Evolutionary conservation across 1,284 basidiomycete genomes (phyloP), one percentile per base, ranked within the genome.

Genomic region (Pseudozyma sp.): DNA sequence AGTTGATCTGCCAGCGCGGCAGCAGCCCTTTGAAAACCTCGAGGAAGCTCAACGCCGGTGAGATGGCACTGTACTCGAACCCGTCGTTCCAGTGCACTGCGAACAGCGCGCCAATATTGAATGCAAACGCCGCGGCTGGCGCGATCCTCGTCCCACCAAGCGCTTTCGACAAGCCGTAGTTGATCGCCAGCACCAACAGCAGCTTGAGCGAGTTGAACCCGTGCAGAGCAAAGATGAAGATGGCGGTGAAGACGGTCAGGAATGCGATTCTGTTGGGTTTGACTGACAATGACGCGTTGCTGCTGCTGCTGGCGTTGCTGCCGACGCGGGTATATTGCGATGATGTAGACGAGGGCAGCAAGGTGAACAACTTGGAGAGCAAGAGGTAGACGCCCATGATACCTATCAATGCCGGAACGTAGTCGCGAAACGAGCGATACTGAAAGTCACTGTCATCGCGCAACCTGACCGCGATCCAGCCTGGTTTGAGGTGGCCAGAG

Each of bases 1-100:
- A 98, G 77, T 88, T 90, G 81, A 98, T 89, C 80, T 97, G 90
- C 96, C 97, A 99, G 34, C 94, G 88, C 5, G 94, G 92, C 89
- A 94, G 58, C 87, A 89, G 49, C 87, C 96, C 86, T 16, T 74
- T 67, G 88, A 90, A 40, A 63, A 79, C 69, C 82, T 97, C 94
- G 92, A 96, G 77, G 16, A 82, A 84, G 6, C 85, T 87, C 35
- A 96, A 83, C 5, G 85, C 84, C 0, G 90, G 84, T 48, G 90
- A 87, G 5, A 96, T 69, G 14, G 82, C 82, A 0, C 87, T 87
- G 81, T 91, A 94, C 3, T 85, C 86, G 83, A 94, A 95, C 0
- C 96, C 96, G 31, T 89, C 87, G 76, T 89, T 90, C 70, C 88
- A 86, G 74, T 96, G 92, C 79, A 93, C 97, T 17, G 88, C 84